These are phyloP conservation scores for Aristolochia contorta DNA, from an alignment of 164 flowering plant genomes.

Conservation along the genomic window DNA sequence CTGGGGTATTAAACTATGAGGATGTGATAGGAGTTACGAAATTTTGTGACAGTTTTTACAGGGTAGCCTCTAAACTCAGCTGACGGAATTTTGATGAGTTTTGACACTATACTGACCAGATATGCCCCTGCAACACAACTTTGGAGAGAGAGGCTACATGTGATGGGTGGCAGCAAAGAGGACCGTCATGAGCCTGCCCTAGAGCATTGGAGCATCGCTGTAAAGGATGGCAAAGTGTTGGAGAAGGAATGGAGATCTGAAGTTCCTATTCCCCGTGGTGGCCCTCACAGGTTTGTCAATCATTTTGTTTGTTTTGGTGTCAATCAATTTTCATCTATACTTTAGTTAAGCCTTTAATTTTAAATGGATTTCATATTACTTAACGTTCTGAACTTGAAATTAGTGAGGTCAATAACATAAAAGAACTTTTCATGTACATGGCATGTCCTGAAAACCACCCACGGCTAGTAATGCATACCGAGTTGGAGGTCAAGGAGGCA, in stretches of 20 bases:
- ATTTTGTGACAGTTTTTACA: background rate
- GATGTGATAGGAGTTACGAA: no score
- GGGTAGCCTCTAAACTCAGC: background rate
- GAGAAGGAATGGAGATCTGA: conserved; percentile 76
- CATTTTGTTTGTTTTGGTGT: no score
- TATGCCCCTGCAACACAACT: conserved; percentile 97
- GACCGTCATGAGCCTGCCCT: conserved; percentile 75
- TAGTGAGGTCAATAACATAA: no score
- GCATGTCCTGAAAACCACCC: no score
- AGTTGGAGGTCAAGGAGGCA: no score
- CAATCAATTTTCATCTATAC: no score
- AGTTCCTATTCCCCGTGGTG: conserved; percentile 90
- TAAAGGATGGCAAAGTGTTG: conserved; percentile 73
- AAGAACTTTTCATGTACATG: no score
- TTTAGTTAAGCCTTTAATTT: background rate
- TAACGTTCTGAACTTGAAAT: no score
- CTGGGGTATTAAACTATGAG: no score
- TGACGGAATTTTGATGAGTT: conserved; percentile 2
- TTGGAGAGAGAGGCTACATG: conserved; percentile 98
- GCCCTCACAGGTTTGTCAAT: conserved; percentile 76
- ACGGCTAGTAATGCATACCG: no score
- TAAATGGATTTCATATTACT: no score
- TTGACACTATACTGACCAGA: conserved; percentile 26
- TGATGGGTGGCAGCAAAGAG: conserved; percentile 97
- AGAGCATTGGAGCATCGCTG: conserved; percentile 96